Conservation (phyloP, 176 grass and related monocot genomes). For the Eleusine coracana region DNA sequence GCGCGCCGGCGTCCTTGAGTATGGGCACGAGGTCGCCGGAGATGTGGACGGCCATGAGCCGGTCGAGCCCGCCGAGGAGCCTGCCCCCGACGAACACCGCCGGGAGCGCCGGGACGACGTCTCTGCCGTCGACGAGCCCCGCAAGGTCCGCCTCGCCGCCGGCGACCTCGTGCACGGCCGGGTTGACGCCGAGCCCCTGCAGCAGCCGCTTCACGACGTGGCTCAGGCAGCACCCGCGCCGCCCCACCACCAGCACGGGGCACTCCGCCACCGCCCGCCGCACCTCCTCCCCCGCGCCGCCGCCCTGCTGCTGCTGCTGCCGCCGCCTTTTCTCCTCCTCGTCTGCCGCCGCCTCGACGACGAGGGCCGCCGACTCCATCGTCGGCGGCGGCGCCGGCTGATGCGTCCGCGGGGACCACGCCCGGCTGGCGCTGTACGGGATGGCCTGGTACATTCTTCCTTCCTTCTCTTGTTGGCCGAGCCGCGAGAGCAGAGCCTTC, state of each 20-base stretch:
- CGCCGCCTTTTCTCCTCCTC: neutral
- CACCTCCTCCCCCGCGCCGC: neutral
- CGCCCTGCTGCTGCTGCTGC: neutral
- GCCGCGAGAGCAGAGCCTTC: neutral
- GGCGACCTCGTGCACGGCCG: conserved; percentile 71
- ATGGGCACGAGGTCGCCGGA: conserved; percentile 96
- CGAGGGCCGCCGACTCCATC: neutral
- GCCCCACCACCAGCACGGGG: conserved; percentile 72
- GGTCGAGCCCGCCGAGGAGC: conserved; percentile 73
- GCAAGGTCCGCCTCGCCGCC: conserved; percentile 62
- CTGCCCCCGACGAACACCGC: conserved; percentile 85
- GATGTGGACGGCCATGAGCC: conserved; percentile 93
- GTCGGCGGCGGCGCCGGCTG: neutral
- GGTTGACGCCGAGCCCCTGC: conserved; percentile 87
- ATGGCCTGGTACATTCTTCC: conserved; percentile 75
- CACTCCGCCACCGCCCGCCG: conserved; percentile 68
- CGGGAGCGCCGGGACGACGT: conserved; percentile 38
- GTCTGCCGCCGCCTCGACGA: neutral
- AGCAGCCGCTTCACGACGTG: conserved; percentile 88
- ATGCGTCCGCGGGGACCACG: conserved; percentile 31
- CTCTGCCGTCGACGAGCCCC: conserved; percentile 24
- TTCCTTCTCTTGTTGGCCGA: too few relatives aligned
- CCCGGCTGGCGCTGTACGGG: conserved; percentile 59
- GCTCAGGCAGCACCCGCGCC: conserved; percentile 84
- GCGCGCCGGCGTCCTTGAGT: conserved; percentile 82